Conservation (phyloP, 768 basidiomycete genomes). For the Amanita brunnescens region DNA sequence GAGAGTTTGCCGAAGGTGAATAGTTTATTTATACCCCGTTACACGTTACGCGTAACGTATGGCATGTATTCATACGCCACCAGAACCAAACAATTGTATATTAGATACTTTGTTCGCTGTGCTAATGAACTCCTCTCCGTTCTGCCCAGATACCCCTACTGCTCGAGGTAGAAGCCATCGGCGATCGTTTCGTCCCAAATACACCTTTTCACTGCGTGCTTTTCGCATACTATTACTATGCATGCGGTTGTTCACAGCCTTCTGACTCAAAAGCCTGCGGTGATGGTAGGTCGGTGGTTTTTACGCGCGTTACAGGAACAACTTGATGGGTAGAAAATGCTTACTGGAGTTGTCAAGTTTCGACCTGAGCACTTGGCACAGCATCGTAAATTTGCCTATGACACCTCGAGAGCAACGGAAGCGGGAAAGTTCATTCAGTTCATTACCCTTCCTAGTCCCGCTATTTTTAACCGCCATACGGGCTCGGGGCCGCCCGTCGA, state of each 20-base stretch:
- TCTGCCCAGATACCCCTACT: neutral
- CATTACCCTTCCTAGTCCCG: neutral
- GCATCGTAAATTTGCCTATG: neutral
- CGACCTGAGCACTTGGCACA: neutral
- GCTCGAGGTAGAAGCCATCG: neutral
- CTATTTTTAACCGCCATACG: neutral
- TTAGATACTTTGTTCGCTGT: too few species aligned
- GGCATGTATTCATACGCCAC: neutral
- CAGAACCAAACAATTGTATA: neutral
- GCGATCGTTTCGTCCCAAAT: neutral
- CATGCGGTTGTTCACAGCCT: neutral
- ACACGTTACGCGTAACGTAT: neutral
- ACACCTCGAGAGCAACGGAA: constrained; percentile 3
- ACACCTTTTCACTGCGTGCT: neutral
- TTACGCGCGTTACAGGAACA: too few species aligned
- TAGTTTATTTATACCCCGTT: neutral
- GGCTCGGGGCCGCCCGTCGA: neutral
- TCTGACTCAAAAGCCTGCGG: neutral
- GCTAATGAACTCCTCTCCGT: neutral
- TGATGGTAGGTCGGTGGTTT: neutral
- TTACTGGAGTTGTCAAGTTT: neutral
- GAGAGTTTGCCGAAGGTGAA: constrained; percentile 48
- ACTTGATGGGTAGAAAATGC: neutral
- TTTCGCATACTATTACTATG: neutral
- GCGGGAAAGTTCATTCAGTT: neutral